These are phyloP conservation scores for Trichomonascaceae sp. DNA, from an alignment of 1,139 yeast genomes.

Conservation along the genomic window DNA sequence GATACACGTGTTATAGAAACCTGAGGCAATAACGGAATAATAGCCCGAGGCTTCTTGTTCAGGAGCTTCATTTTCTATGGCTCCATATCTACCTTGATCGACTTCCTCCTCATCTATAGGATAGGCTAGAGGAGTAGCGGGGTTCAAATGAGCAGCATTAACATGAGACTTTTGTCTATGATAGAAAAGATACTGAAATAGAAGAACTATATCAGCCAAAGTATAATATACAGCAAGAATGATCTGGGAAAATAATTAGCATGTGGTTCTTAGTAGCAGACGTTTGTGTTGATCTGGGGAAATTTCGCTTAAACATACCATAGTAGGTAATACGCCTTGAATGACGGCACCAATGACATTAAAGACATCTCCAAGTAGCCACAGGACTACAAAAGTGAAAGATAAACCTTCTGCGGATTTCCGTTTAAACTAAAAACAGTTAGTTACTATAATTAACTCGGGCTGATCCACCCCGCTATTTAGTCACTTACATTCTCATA, in stretches of 20 bases:
- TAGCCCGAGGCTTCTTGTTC: slow-evolving; percentile 1
- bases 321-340: slow-evolving; percentile 87
- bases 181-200: slow-evolving; percentile 75
- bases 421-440: slow-evolving; percentile 53
- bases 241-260: slow-evolving; percentile 30
- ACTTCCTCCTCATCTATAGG: slow-evolving; percentile 15
- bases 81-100: slow-evolving; percentile 8
- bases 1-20: slow-evolving; percentile 52
- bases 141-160: slow-evolving; percentile 76
- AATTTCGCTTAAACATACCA: slow-evolving; percentile 36
- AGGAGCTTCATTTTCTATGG: slow-evolving; percentile 4
- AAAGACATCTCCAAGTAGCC: slow-evolving; percentile 89
- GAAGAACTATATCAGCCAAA: slow-evolving; percentile 74
- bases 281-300: neutral
- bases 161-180: slow-evolving; percentile 42
- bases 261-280: neutral
- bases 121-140: slow-evolving; percentile 77
- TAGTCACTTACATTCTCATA: slow-evolving; percentile 57
- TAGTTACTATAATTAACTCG: no score
- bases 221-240: slow-evolving; percentile 88
- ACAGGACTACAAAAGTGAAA: slow-evolving; percentile 68
- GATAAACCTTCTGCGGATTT: slow-evolving; percentile 85
- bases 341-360: slow-evolving; percentile 83
- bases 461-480: neutral
- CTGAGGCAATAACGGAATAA: slow-evolving; percentile 18